Base-by-base conservation (phyloP, 345 rosid genomes). In the Litchi chinensis region DNA sequence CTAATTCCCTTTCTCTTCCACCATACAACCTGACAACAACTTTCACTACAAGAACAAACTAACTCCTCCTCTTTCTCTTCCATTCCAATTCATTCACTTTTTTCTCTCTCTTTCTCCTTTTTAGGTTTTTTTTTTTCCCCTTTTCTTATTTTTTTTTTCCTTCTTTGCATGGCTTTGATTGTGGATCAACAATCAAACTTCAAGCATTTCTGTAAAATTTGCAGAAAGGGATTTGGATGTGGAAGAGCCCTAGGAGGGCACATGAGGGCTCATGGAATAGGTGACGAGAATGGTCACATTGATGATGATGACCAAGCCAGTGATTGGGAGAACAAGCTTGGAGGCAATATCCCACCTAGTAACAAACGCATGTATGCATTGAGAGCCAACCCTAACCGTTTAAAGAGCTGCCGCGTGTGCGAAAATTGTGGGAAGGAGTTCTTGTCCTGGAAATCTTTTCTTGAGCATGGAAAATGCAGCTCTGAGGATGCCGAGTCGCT, bases 191-290 rank as follows among this genome's bases (percentile, higher is more conserved):
- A 83, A 71, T 48, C 90, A 12, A 80, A 77, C 76, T 86, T 82
- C 46, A 92, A 90, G 79, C 87, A 90, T 70, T 90, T 82, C 16
- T 92, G 97, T 74, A 90, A 87, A 59, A 92, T 90, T 41, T 92
- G 97, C 86, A 90, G 90, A 86, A 90, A 90, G 80, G 94, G 94
- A 5, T 90, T 89, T 70, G 88, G 87, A 56, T 90, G 93, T 21
- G 97, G 97, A 8, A 85, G 94, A 52, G 94, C 93, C 8, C 76
- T 92, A 1, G 97, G 97, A 0, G 97, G 97, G 37, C 97, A 92
- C 77, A 90, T 92, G 97, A 86, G 94, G 82, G 91, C 97, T 0
- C 97, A 92, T 37, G 97, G 97, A n/a, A 86, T 90, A 8, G 91
- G 93, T 3, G 88, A 86, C 39, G 94, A 90, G 70, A 80, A 80